phyloP scores from a whole-genome alignment of 2,329 filamentous ascomycete species.

The Aaosphaeria pasadenensis region DNA sequence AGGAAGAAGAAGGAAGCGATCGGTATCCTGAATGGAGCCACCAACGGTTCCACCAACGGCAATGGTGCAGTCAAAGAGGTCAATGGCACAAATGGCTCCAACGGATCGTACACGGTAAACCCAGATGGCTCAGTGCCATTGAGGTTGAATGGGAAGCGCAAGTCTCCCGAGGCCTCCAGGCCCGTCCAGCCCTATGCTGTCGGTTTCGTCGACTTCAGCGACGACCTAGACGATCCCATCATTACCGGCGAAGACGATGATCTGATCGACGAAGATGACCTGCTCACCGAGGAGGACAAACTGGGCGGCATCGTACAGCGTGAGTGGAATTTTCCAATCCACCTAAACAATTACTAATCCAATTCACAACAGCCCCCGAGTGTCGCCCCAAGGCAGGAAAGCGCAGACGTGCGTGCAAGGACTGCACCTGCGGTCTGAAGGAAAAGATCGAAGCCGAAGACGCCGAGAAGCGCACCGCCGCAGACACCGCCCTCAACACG shows the following conservation, averaged over 20 bases:
- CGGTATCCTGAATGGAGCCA: constrained; percentile 16
- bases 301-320: constrained; percentile 74
- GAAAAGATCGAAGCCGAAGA: constrained; percentile 86
- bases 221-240: constrained; percentile 57
- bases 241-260: constrained; percentile 69
- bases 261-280: constrained; percentile 83
- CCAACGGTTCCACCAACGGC: constrained; percentile 46
- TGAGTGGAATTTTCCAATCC: constrained; percentile 48
- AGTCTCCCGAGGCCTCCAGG: constrained; percentile 37
- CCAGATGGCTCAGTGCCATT: constrained; percentile 37
- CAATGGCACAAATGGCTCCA: constrained; percentile 4
- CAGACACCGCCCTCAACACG: constrained; percentile 62
- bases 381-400: constrained; percentile 86
- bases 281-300: constrained; percentile 83
- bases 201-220: constrained; percentile 59
- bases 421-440: constrained; percentile 93
- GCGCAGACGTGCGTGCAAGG: constrained; percentile 91
- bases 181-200: constrained; percentile 18
- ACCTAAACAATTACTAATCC: constrained; percentile 1
- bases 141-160: constrained; percentile 35
- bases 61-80: constrained; percentile 13
- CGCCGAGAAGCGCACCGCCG: constrained; percentile 60
- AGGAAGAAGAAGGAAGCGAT: constrained; percentile 63
- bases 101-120: constrained; percentile 2
- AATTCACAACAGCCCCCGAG: constrained; percentile 62